These are phyloP conservation scores for Diplodia seriata DNA, from an alignment of 2,329 filamentous ascomycete genomes.

Conservation along the genomic window DNA sequence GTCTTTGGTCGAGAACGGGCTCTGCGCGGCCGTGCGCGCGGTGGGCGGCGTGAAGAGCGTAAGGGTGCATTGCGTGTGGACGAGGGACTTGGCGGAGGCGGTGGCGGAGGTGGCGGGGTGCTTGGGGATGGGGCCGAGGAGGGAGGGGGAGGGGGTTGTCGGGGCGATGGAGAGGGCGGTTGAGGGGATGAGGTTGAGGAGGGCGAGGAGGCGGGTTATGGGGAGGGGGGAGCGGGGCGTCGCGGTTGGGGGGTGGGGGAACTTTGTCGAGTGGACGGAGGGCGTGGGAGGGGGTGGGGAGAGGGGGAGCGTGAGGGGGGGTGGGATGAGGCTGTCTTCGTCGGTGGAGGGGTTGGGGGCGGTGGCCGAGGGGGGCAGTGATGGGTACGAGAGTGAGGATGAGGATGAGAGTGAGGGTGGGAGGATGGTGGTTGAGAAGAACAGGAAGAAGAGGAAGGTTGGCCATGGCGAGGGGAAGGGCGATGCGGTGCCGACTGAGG, in stretches of 20 bases:
- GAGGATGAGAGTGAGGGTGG: neutral
- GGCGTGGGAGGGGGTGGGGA: rapidly evolving
- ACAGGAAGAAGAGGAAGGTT: neutral
- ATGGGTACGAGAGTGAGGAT: neutral
- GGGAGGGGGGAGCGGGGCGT: neutral
- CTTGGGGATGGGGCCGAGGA: no score
- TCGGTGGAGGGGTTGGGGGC: neutral
- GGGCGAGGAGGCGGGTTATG: neutral
- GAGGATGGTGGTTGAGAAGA: neutral
- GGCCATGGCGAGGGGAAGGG: neutral
- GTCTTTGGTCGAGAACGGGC: neutral
- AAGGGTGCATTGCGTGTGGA: neutral
- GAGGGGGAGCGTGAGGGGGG: neutral
- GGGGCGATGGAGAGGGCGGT: neutral
- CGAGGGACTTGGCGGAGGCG: neutral
- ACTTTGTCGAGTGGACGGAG: neutral
- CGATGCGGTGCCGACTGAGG: neutral
- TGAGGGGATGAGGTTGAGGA: neutral
- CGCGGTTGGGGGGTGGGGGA: neutral
- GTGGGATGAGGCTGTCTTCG: neutral
- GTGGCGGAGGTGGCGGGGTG: no score
- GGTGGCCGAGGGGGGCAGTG: no score
- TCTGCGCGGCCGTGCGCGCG: neutral
- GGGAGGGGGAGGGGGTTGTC: neutral
- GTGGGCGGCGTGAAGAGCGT: neutral